phyloP scores from a whole-genome alignment of 2,329 filamentous ascomycete genomes.

The Colletotrichum ledebouriae region DNA sequence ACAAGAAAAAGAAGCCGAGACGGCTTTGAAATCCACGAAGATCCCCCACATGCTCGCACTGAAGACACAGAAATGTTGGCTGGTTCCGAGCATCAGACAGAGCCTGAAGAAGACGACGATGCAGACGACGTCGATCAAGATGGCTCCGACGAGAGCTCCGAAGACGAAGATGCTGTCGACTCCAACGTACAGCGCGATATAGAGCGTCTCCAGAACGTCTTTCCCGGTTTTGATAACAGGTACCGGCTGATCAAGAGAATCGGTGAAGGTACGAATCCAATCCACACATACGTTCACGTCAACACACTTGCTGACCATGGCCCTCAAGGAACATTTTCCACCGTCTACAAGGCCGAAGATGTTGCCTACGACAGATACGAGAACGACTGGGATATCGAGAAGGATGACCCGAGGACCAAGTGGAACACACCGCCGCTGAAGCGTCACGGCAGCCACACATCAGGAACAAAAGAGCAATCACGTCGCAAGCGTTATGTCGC shows the following conservation, averaged over 20 bases:
- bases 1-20: conserved; percentile 50
- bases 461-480: conserved; percentile 36
- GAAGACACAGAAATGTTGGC: conserved; percentile 65
- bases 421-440: conserved; percentile 79
- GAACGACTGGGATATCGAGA: conserved; percentile 87
- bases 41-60: conserved; percentile 56
- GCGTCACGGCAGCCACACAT: conserved; percentile 56
- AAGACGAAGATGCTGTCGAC: conserved; percentile 75
- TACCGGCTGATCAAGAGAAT: conserved; percentile 97
- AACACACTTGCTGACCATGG: conserved; percentile 37
- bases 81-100: conserved; percentile 55
- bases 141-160: conserved; percentile 61
- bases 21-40: conserved; percentile 64
- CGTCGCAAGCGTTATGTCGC: conserved; percentile 82
- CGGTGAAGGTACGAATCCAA: conserved; percentile 80
- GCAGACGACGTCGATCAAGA: conserved; percentile 55
- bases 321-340: conserved; percentile 90
- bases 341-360: conserved; percentile 98
- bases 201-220: conserved; percentile 83
- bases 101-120: conserved; percentile 56
- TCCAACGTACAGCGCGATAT: conserved; percentile 85
- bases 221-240: conserved; percentile 84
- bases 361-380: conserved; percentile 84
- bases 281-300: conserved; percentile 36
- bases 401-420: conserved; percentile 69